These are phyloP conservation scores for Adiantum capillusveneris DNA, from an alignment of 75 land plant genomes.

Conservation along the genomic window DNA sequence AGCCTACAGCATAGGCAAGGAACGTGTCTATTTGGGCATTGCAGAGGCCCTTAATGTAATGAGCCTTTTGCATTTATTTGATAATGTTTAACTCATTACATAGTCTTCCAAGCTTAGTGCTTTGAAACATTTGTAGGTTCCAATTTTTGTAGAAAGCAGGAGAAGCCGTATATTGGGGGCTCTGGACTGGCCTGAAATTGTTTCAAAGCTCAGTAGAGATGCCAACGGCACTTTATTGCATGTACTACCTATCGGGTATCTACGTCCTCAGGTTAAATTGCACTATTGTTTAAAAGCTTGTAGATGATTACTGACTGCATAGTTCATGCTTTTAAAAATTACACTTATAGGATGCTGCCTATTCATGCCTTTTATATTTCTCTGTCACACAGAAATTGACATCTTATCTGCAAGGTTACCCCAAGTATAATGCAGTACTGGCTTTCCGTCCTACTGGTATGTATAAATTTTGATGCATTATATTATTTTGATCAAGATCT, in stretches of 20 bases:
- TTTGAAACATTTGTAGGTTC: constrained; percentile 23
- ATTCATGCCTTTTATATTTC: neutral
- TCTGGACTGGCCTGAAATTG: constrained; percentile 54
- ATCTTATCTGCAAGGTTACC: constrained; percentile 35
- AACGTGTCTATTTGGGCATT: constrained; percentile 59
- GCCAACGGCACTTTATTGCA: constrained; percentile 40
- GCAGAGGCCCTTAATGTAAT: constrained; percentile 26
- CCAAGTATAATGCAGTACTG: constrained; percentile 39
- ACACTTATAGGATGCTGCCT: no score
- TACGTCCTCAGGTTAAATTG: constrained; percentile 35
- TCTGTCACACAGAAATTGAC: constrained; percentile 28
- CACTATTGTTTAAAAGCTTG: neutral
- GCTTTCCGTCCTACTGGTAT: constrained; percentile 83
- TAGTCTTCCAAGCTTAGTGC: no score
- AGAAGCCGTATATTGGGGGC: constrained; percentile 40
- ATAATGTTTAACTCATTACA: neutral
- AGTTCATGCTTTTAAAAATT: no score
- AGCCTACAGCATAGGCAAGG: constrained; percentile 84
- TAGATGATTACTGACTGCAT: neutral
- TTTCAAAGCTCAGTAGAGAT: constrained; percentile 35
- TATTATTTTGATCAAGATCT: no score
- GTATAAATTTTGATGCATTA: no score
- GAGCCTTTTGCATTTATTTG: neutral
- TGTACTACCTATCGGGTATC: constrained; percentile 51
- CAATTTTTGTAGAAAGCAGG: constrained; percentile 37